These are phyloP conservation scores for Ambrosia artemisiifolia DNA, from an alignment of 129 eudicot species.

Conservation along the genomic window DNA sequence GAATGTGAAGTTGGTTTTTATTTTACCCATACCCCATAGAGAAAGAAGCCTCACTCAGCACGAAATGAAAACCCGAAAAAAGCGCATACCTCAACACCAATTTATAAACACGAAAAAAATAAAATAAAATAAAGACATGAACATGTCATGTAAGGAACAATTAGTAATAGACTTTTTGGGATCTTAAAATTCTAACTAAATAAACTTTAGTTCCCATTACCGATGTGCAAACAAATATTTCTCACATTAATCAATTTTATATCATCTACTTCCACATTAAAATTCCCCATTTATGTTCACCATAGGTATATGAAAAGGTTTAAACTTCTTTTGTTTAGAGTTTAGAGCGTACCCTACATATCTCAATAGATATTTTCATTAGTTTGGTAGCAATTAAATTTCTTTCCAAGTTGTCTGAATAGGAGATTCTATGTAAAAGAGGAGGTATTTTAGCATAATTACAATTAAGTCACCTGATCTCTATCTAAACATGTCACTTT, in stretches of 20 bases:
- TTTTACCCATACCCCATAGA: too few species aligned
- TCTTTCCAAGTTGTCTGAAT: slow-evolving; percentile 9
- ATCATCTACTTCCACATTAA: neutral
- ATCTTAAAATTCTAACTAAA: neutral
- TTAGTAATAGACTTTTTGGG: neutral
- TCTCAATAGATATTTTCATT: neutral
- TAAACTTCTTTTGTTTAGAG: neutral
- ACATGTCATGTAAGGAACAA: neutral
- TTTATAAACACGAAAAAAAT: too few species aligned
- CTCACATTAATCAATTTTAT: too few species aligned
- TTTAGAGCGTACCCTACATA: neutral
- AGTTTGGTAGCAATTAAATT: neutral
- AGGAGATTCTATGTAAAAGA: slow-evolving; percentile 12
- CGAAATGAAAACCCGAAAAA: too few species aligned
- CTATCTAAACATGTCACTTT: slow-evolving; percentile 30
- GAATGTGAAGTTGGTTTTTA: too few species aligned
- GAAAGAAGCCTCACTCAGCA: too few species aligned
- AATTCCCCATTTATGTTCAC: neutral
- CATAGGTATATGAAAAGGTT: neutral
- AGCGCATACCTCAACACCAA: too few species aligned
- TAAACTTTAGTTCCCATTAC: neutral
- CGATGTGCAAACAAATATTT: too few species aligned
- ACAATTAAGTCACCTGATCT: slow-evolving; percentile 15
- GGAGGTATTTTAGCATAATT: slow-evolving; percentile 8
- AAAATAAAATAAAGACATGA: too few species aligned